These are phyloP conservation scores for Nemania sp. DNA, from an alignment of 2,329 filamentous ascomycete genomes.

Conservation along the genomic window DNA sequence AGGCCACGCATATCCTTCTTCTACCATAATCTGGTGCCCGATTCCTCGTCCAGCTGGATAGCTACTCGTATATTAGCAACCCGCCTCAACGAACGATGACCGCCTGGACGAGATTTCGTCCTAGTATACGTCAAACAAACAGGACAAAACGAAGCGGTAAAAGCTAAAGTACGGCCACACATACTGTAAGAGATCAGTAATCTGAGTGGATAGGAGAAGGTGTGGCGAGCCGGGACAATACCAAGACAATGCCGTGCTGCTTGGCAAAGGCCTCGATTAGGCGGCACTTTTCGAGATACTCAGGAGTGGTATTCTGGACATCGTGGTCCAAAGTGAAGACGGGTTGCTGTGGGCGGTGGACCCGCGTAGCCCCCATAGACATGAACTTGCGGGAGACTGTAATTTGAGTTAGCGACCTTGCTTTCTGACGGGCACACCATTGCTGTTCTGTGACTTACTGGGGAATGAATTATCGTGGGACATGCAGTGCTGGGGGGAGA, in stretches of 20 bases:
- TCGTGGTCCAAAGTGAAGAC: slow-evolving; percentile 31
- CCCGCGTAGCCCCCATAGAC: slow-evolving; percentile 72
- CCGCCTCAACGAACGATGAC: too few relatives aligned
- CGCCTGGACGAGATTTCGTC: too few relatives aligned
- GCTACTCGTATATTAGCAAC: too few relatives aligned
- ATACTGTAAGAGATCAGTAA: too few relatives aligned
- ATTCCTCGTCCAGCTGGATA: slow-evolving; percentile 58
- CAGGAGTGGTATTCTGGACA: slow-evolving; percentile 71
- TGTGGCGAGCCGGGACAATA: too few relatives aligned
- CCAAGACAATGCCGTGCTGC: slow-evolving; percentile 73
- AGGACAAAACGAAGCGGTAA: too few relatives aligned
- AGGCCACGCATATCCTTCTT: slow-evolving; percentile 79
- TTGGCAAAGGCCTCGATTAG: slow-evolving; percentile 81
- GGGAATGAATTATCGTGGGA: slow-evolving; percentile 67
- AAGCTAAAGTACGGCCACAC: too few relatives aligned
- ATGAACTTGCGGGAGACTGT: slow-evolving; percentile 78
- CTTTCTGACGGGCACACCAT: too few relatives aligned
- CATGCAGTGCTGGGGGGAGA: slow-evolving; percentile 45
- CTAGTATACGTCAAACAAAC: too few relatives aligned
- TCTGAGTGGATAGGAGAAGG: too few relatives aligned
- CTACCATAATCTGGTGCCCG: slow-evolving; percentile 90
- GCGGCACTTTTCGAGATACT: slow-evolving; percentile 53
- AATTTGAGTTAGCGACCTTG: slow-evolving; percentile 39
- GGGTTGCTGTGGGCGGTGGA: slow-evolving; percentile 68
- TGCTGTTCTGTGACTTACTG: too few relatives aligned